phyloP scores from a whole-genome alignment of 495 filamentous ascomycete species.

The Sporormia fimetaria region DNA sequence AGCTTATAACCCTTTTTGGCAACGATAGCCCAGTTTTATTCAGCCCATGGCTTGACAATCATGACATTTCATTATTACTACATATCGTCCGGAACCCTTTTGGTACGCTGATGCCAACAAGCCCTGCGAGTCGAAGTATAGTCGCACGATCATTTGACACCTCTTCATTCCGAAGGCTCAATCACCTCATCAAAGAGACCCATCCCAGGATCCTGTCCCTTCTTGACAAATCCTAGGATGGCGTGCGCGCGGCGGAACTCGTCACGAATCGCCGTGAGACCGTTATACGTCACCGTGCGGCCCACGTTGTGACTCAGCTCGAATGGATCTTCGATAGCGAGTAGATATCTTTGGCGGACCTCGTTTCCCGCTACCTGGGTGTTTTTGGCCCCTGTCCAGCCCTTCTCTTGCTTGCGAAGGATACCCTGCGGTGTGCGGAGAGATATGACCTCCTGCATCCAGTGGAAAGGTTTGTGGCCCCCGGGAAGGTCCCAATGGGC shows the following conservation, averaged over 20 bases:
- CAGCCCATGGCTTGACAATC: no score
- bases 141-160: no score
- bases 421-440: slow-evolving; percentile 59
- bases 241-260: slow-evolving; percentile 66
- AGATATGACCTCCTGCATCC: slow-evolving; percentile 59
- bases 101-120: no score
- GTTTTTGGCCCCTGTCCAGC: slow-evolving; percentile 63
- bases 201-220: slow-evolving; percentile 21
- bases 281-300: slow-evolving; percentile 63
- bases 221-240: slow-evolving; percentile 41
- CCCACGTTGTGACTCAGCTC: slow-evolving; percentile 75
- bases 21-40: no score
- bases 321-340: slow-evolving; percentile 82
- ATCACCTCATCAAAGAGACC: slow-evolving; percentile 29
- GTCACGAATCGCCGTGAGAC: slow-evolving; percentile 63
- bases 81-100: no score
- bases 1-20: no score
- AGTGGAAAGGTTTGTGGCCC: slow-evolving; percentile 42
- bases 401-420: slow-evolving; percentile 57
- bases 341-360: slow-evolving; percentile 64
- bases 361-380: slow-evolving; percentile 41
- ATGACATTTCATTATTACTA: no score
- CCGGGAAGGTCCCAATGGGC: slow-evolving; percentile 36
- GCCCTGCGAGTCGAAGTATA: no score
- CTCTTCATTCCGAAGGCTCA: no score